Evolutionary conservation across 306 rosid genomes (phyloP), one percentile per base, ranked within the genome.

Genomic region (Calophaca sinica): DNA sequence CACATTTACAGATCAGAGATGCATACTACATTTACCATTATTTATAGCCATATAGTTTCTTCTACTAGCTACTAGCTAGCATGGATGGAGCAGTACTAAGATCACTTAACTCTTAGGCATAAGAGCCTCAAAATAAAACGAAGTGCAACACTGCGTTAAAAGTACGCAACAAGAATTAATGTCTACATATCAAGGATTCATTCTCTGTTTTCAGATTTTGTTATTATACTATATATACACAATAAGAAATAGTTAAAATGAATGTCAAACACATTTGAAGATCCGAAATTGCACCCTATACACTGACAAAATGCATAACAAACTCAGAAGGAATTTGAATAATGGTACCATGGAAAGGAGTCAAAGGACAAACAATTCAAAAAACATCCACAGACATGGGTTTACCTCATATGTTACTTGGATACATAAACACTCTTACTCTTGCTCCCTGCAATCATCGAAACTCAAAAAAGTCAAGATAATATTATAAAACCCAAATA

Each of bases 361-460:
- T 2, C 20, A 66, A 29, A 29, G 4, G 7, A 26, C 14, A 62
- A 44, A 7, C 58, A 67, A 31, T 20, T 28, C n/a, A 61, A 2
- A 42, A 32, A 31, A 12, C 5, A 70, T 64, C 28, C 59, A 28
- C 2, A 26, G 6, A 45, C 20, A n/a, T 0, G 3, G 14, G 59
- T 12, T 59, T 75, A 93, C 97, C 90, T 91, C 67, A 91, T 28
- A 94, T 91, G 64, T 94, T 89, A 83, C 98, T 91, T 52, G 97
- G 98, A 49, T 94, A 94, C 97, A 94, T 89, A 79, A 94, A 91
- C 2, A 94, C 97, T 69, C 97, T 91, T 33, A 94, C 93, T 8
- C 89, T 79, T 6, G 89, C 91, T 48, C 98, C 98, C 97, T 93
- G 82, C 76, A 84, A 55, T 11, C 7, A 61, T 53, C 33, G 4